Conservation (phyloP, 2,329 filamentous ascomycete species). For the Rhynchosporium agropyri region DNA sequence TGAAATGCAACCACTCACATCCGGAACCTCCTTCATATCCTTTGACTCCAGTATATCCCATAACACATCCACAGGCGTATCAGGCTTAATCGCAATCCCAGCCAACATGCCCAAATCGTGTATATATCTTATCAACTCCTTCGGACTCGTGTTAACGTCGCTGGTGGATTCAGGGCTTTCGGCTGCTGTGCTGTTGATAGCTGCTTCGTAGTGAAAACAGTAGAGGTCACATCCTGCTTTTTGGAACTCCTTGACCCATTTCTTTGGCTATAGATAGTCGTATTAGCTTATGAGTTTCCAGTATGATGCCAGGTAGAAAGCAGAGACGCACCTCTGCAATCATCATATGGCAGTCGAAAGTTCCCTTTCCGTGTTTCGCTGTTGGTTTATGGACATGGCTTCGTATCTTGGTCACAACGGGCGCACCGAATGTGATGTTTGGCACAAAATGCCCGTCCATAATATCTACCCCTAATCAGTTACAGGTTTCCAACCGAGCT, state of each 20-base stretch:
- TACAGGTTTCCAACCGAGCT: no score
- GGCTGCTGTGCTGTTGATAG: conserved; percentile 78
- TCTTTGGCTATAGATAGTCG: conserved; percentile 72
- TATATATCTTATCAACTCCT: conserved; percentile 86
- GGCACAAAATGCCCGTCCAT: conserved; percentile 99
- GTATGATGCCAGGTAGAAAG: not conserved
- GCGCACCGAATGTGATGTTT: conserved; percentile 95
- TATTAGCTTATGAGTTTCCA: conserved; percentile 8
- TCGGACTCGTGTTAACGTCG: conserved; percentile 75
- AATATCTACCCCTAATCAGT: conserved; percentile 68
- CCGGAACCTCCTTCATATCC: conserved; percentile 76
- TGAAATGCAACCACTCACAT: conserved; percentile 63
- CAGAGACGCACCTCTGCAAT: conserved; percentile 77
- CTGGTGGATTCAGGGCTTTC: conserved; percentile 72
- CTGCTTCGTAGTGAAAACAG: conserved; percentile 99
- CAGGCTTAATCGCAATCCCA: conserved; percentile 93
- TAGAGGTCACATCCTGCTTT: conserved; percentile 96
- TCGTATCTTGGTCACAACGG: conserved; percentile 93
- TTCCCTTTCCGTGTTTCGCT: conserved; percentile 74
- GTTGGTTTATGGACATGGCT: conserved; percentile 78
- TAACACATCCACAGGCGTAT: conserved; percentile 85
- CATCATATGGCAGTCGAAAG: conserved; percentile 99
- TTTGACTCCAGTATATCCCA: conserved; percentile 83
- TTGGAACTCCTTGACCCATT: conserved; percentile 96
- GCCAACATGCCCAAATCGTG: conserved; percentile 86